Evolutionary conservation across 176 grass and related monocot species (phyloP).

Genomic region (Oryza glaberrima): DNA sequence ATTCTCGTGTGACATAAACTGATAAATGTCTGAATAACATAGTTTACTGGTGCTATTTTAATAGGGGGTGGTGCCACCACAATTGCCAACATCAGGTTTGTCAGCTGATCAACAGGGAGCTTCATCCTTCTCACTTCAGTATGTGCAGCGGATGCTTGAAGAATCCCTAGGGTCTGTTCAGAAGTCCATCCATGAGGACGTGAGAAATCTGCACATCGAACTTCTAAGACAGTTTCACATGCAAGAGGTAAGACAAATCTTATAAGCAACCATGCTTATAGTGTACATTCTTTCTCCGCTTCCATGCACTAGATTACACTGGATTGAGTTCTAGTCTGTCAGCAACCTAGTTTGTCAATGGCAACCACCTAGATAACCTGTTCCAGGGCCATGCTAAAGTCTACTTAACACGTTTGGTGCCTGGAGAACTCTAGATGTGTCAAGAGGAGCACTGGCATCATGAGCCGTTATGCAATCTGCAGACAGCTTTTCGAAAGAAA

Average conservation of each 20-base stretch:
- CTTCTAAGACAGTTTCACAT: constrained; percentile 94
- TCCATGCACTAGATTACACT: background rate
- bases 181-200: constrained; percentile 90
- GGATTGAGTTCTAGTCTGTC: background rate
- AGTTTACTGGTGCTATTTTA: constrained; percentile 38
- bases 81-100: constrained; percentile 46
- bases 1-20: background rate
- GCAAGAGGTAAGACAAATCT: constrained; percentile 70
- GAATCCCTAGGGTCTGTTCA: constrained; percentile 87
- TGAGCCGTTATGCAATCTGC: background rate
- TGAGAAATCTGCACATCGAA: constrained; percentile 96
- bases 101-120: constrained; percentile 59
- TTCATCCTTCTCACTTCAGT: constrained; percentile 96
- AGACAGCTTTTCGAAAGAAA: no score
- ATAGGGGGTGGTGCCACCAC: constrained; percentile 58
- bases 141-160: constrained; percentile 91
- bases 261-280: no score
- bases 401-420: background rate
- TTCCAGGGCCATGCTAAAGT: background rate
- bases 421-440: background rate
- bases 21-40: background rate
- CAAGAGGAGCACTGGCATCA: background rate
- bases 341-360: background rate
- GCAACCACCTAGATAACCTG: background rate
- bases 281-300: background rate